Base-by-base conservation (phyloP, 2,329 filamentous ascomycete species). In the Talaromyces sp. region DNA sequence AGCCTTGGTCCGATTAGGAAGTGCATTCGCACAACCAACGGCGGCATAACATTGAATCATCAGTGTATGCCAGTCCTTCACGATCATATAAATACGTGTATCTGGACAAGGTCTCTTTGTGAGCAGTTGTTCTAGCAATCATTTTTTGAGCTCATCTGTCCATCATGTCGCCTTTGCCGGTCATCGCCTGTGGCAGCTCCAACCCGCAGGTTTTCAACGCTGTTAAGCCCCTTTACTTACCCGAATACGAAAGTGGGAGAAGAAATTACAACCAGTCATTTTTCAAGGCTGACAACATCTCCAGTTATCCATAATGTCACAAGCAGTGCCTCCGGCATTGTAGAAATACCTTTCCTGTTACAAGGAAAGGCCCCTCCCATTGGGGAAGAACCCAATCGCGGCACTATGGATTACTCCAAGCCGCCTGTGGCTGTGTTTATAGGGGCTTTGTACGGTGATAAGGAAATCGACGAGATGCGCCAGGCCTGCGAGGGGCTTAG, bases 391-490 rank as follows among this genome's bases (percentile, higher is more conserved):
- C 25, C 27, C 52, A 32, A 54, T 19, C 52, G 52, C 17, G 25
- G 25, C 52, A 54, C 25, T 17, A 30, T 15, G 52, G 52, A 54
- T 19, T 44, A 44, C 19, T 54, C 52, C 27, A 30, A 30, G 27
- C 52, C 52, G 4, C 52, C 52, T n/a, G 52, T 54, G 15, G 52
- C 52, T 54, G 27, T 54, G 15, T 54, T 30, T 32, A 32, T 19
- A 30, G 52, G 52, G 6, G 62, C 53, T 17, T 57, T 54, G 5
- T 67, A 66, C 39, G 60, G 62, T 44, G 65, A 67, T 52, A 30
- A 19, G 17, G 55, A 58, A 36, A 55, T 66, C 9, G 51, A 65
- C 7, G 53, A 60, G 22, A 65, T 67, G 63, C 57, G 51, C 27
- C 52, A 62, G 13, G 62, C 59, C 0, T 64, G 58, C 54, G 55